phyloP scores from a whole-genome alignment of 169 alveolate genomes.

The Plasmodium relictum region DNA sequence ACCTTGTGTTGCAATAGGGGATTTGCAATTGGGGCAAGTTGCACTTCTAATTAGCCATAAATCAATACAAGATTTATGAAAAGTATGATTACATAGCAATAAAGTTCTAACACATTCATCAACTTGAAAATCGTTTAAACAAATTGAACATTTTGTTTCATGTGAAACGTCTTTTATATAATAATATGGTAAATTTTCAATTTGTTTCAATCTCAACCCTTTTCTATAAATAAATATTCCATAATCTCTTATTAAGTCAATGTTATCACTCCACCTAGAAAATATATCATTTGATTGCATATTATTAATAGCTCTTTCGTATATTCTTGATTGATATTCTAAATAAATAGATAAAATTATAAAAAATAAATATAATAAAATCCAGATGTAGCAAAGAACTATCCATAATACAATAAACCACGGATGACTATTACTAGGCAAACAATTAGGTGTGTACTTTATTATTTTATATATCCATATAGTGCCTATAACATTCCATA shows the following conservation, averaged over 20 bases:
- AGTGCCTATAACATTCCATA: constrained; percentile 86
- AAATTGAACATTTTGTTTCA: constrained; percentile 54
- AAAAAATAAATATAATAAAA: constrained; percentile 82
- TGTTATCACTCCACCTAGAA: constrained; percentile 36
- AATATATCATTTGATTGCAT: constrained; percentile 82
- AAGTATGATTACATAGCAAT: constrained; percentile 85
- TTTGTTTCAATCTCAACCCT: constrained; percentile 75
- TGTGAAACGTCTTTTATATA: constrained; percentile 25
- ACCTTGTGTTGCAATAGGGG: constrained; percentile 76
- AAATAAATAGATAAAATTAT: constrained; percentile 71
- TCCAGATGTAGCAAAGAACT: constrained; percentile 85
- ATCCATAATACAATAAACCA: constrained; percentile 88
- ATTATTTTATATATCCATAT: constrained; percentile 81
- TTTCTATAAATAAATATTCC: constrained; percentile 84
- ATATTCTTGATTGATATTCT: constrained; percentile 52
- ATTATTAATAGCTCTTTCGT: constrained; percentile 80
- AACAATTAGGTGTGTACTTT: constrained; percentile 82
- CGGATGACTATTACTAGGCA: constrained; percentile 85
- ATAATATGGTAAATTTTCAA: constrained; percentile 49
- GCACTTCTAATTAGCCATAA: constrained; percentile 88
- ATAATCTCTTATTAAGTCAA: constrained; percentile 81
- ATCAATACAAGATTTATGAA: constrained; percentile 87
- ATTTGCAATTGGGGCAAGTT: constrained; percentile 87
- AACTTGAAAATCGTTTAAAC: constrained; percentile 44
- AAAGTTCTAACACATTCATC: constrained; percentile 82